A percentile compares a stretch with the other conserved stretches of the same genome.
These are phyloP conservation scores for Sherardia arvensis DNA, from an alignment of 257 asterid genomes.

Conservation along the genomic window DNA sequence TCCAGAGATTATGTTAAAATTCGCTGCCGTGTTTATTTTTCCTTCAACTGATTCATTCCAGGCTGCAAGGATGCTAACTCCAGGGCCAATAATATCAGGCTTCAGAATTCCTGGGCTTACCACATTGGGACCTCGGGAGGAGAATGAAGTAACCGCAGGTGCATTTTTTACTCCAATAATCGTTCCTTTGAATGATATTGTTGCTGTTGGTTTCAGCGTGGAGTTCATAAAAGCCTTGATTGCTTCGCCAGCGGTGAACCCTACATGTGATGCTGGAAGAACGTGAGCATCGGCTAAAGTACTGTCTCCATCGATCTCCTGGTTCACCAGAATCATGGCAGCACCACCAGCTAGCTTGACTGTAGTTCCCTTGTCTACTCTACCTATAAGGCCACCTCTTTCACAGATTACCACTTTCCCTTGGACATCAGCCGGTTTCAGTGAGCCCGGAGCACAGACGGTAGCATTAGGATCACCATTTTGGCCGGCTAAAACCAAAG, in stretches of 20 bases:
- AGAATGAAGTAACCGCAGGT: constrained; percentile 22
- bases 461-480: constrained; percentile 2
- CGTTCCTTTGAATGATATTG: constrained; percentile 21
- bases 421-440: constrained; percentile 3
- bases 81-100: constrained; percentile 24
- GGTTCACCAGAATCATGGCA: constrained; percentile 25
- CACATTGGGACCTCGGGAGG: constrained; percentile 10
- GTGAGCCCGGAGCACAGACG: constrained; percentile 6
- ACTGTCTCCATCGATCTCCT: constrained; percentile 10
- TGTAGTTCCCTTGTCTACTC: constrained; percentile 11
- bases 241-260: constrained; percentile 13
- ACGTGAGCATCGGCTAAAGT: constrained; percentile 18
- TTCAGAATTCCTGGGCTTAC: constrained; percentile 19
- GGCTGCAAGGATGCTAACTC: constrained; percentile 19
- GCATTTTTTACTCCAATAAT: constrained; percentile 15
- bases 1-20: constrained; percentile 12
- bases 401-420: constrained; percentile 24
- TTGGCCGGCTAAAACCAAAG: constrained; percentile 15
- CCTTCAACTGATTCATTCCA: constrained; percentile 17
- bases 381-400: constrained; percentile 9
- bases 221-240: constrained; percentile 20
- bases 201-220: constrained; percentile 18
- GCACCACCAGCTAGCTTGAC: constrained; percentile 23
- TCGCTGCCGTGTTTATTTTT: constrained; percentile 8
- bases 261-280: constrained; percentile 19